Evolutionary conservation across 129 eudicot species (phyloP).

Genomic region (Flaveria ramosissima): DNA sequence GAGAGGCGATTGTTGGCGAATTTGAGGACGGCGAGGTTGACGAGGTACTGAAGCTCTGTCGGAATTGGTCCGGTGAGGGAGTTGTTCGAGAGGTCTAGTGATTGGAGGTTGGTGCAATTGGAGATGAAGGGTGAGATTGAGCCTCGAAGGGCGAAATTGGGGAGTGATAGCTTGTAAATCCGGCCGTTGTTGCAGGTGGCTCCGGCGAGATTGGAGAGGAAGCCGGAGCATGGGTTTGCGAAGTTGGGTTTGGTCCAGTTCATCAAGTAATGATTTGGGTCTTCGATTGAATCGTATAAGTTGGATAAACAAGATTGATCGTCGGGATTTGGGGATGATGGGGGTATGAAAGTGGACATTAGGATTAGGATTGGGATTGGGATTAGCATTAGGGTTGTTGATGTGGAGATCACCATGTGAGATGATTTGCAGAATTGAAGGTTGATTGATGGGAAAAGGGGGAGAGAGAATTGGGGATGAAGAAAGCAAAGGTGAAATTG

Average conservation of each 20-base stretch:
- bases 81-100: conserved; percentile 89
- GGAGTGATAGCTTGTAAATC: conserved; percentile 73
- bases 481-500: conserved; percentile 6
- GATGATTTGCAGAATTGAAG: not conserved
- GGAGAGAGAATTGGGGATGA: conserved; percentile 17
- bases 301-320: conserved; percentile 79
- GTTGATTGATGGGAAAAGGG: not conserved
- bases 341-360: conserved; percentile 29
- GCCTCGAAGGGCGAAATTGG: conserved; percentile 60
- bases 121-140: conserved; percentile 67
- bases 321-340: conserved; percentile 62
- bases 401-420: conserved; percentile 11
- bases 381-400: conserved; percentile 17
- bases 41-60: conserved; percentile 50
- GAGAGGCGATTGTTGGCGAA: conserved; percentile 68
- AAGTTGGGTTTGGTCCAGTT: conserved; percentile 78
- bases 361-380: too few species aligned
- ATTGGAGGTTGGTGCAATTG: conserved; percentile 82
- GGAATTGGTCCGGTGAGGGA: conserved; percentile 70
- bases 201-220: conserved; percentile 65
- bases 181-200: conserved; percentile 98
- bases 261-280: conserved; percentile 56
- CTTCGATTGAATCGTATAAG: conserved; percentile 53
- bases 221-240: conserved; percentile 71
- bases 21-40: conserved; percentile 83